Conservation (phyloP, 495 filamentous ascomycete genomes). For the Tuber brumale region DNA sequence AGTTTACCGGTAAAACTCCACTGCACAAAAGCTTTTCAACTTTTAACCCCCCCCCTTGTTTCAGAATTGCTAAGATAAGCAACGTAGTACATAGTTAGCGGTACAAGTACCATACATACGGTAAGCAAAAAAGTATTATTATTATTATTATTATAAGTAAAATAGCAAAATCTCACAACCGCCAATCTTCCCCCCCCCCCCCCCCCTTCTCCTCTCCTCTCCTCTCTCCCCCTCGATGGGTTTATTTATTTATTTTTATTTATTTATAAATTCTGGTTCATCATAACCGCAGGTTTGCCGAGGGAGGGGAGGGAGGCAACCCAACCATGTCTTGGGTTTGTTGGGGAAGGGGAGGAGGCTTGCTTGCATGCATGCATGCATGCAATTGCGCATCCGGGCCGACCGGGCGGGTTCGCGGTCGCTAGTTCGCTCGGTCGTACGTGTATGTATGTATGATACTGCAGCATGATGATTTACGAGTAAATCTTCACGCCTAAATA, state of each 20-base stretch:
- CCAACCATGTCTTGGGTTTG: background rate
- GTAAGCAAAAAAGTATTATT: background rate
- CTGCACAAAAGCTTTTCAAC: no score
- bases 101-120: no score
- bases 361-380: background rate
- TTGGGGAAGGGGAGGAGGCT: no score
- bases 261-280: background rate
- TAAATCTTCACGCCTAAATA: slow-evolving; percentile 25
- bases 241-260: background rate
- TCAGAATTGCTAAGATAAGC: slow-evolving; percentile 4
- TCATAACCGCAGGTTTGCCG: background rate
- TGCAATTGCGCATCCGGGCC: background rate
- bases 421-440: no score
- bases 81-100: no score
- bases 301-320: no score
- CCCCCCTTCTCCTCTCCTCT: no score
- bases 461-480: no score
- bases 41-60: background rate
- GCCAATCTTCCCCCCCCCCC: no score
- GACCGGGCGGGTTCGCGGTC: background rate
- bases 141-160: background rate
- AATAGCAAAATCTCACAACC: background rate
- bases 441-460: no score
- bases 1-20: no score
- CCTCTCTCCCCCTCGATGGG: no score